Base-by-base conservation (phyloP, 257 asterid genomes). In the Nicotiana sylvestris region DNA sequence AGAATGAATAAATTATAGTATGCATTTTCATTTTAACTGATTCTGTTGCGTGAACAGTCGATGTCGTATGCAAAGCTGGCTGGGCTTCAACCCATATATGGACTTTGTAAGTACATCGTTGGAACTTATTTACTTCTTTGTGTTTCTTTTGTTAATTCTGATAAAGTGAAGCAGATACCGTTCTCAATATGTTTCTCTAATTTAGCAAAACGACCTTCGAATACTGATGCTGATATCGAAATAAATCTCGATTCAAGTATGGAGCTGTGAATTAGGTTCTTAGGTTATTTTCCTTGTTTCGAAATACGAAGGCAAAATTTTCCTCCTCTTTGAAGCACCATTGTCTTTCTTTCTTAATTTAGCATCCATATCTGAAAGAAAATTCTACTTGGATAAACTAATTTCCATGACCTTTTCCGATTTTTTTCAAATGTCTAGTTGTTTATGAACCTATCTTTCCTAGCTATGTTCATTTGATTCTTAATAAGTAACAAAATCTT, bases 31-130 rank as follows among this genome's bases (percentile, higher is more conserved):
- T 82, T 77, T 76, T 78, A 30, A 76, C 84, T 51, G 62, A 9
- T 78, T 74, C 51, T 86, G 57, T 61, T 76, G 72, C 37, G 86
- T 86, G 72, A 80, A 13, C 95, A 96, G 99, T 94, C 99, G 62
- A 96, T 96, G 99, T 96, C 99, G 60, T 94, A 96, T 68, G 99
- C 99, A 43, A 96, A 96, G 97, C 94, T 96, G 81, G 99, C 99
- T 70, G 99, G 97, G 77, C 95, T 96, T 80, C 96, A 92, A 83
- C 98, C 99, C 18, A 96, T 96, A 18, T 96, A 96, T 85, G 99
- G 99, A 85, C 98, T 96, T 74, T 96, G 99, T 94, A 91, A 96
- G 99, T 91, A 57, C 57, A 11, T 35, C 43, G 7, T 78, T 77
- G 72, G n/a, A 53, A 64, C 64, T 82, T 87, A 66, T n/a, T 51